Evolutionary conservation across 2,329 filamentous ascomycete genomes (phyloP).

Genomic region (Talaromyces verruculosus): DNA sequence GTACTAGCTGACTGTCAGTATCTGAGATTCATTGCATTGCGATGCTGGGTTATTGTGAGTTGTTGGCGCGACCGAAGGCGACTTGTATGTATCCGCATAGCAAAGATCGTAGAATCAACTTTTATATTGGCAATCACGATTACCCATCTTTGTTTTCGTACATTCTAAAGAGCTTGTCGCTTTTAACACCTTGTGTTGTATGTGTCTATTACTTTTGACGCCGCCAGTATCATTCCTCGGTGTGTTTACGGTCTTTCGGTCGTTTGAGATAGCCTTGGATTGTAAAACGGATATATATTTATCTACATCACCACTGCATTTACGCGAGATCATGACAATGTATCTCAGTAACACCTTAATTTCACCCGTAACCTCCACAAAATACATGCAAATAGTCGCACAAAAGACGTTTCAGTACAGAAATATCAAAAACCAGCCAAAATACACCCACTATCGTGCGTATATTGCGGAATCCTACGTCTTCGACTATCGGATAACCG

Average conservation of each 20-base stretch:
- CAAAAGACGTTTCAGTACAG: background rate
- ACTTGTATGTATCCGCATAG: background rate
- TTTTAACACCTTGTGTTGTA: accelerated
- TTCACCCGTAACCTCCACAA: no score
- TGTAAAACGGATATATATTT: background rate
- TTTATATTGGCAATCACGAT: background rate
- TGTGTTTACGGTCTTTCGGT: no score
- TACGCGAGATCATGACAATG: background rate
- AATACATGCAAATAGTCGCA: background rate
- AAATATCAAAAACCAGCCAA: background rate
- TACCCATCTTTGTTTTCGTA: no score
- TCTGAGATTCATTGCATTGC: background rate
- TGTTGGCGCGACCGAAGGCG: background rate
- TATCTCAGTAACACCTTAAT: no score
- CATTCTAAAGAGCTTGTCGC: background rate
- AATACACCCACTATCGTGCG: background rate
- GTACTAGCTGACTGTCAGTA: background rate
- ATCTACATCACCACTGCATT: background rate
- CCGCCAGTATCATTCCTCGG: background rate
- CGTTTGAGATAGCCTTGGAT: background rate
- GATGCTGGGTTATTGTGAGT: background rate
- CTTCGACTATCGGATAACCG: background rate
- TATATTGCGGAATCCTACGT: no score
- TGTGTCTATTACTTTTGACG: background rate
- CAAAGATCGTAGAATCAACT: background rate